phyloP scores from a whole-genome alignment of 176 grass and related monocot genomes.

The Alopecurus myosuroides region DNA sequence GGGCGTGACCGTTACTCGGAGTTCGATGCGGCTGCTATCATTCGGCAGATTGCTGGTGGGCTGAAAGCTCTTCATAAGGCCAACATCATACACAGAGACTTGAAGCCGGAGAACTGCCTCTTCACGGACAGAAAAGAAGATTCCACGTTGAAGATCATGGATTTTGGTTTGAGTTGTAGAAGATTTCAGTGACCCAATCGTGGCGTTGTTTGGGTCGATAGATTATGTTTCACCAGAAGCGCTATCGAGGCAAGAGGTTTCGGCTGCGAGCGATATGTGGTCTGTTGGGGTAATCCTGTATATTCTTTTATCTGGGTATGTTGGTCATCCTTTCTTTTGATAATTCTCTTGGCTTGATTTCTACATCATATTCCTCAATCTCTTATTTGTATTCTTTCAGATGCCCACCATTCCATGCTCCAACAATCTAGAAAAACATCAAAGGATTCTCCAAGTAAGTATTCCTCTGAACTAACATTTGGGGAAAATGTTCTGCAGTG shows the following conservation, averaged over 20 bases:
- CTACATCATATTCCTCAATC: not conserved
- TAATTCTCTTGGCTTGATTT: slow-evolving; percentile 13
- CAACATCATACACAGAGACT: slow-evolving; percentile 52
- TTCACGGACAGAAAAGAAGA: slow-evolving; percentile 38
- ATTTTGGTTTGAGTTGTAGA: slow-evolving; percentile 74
- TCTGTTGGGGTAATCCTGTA: slow-evolving; percentile 76
- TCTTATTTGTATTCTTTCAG: slow-evolving; percentile 28
- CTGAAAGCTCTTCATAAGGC: slow-evolving; percentile 60
- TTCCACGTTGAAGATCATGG: slow-evolving; percentile 65
- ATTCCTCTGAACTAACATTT: not conserved
- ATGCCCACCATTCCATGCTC: slow-evolving; percentile 61
- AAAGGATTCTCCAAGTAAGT: slow-evolving; percentile 62
- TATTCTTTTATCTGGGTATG: slow-evolving; percentile 73
- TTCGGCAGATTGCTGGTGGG: slow-evolving; percentile 55
- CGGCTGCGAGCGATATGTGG: slow-evolving; percentile 71
- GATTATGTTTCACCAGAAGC: slow-evolving; percentile 80
- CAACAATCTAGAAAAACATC: slow-evolving; percentile 70
- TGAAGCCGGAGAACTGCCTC: slow-evolving; percentile 70
- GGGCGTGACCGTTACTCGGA: slow-evolving; percentile 39
- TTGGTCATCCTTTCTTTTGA: not conserved
- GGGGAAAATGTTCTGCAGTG: not conserved
- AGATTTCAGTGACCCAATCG: slow-evolving; percentile 55
- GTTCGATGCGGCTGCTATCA: slow-evolving; percentile 42
- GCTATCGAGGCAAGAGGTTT: slow-evolving; percentile 46
- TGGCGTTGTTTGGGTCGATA: slow-evolving; percentile 57